A percentile compares a stretch with the other conserved stretches of the same genome.
Conservation (phyloP, 2,329 filamentous ascomycete genomes). For the Pseudogymnoascus sp. region DNA sequence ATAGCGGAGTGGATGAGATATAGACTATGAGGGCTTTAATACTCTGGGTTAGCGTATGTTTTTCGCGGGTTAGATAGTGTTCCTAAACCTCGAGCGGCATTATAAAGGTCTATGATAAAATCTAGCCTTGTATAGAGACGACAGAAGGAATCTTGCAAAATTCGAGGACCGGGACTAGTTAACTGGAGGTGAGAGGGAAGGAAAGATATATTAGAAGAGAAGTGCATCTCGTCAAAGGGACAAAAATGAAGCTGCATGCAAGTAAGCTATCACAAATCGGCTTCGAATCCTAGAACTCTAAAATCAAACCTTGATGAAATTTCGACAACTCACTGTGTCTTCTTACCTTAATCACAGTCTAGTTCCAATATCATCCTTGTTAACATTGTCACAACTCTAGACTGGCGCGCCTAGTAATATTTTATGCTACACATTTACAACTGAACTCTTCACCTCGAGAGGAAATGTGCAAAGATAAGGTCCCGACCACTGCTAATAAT, state of each 20-base stretch:
- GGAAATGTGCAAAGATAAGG: constrained; percentile 1
- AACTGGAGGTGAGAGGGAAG: background rate
- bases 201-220: background rate
- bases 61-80: background rate
- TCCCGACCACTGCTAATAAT: background rate
- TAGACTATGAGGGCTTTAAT: background rate
- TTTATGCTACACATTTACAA: background rate
- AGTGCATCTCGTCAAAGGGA: background rate
- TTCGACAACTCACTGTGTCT: background rate
- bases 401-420: background rate
- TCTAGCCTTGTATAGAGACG: background rate
- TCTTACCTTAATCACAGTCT: background rate
- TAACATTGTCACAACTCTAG: background rate
- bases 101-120: background rate
- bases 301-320: background rate
- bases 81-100: background rate
- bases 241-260: background rate
- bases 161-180: no score
- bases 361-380: background rate
- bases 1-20: background rate
- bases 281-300: background rate
- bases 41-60: background rate
- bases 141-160: no score
- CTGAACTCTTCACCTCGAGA: background rate
- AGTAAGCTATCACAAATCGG: background rate